A percentile compares a stretch with the other conserved stretches of the same genome.
These are phyloP conservation scores for Colletotrichum tamarilloi DNA, from an alignment of 2,329 filamentous ascomycete genomes.

Conservation along the genomic window DNA sequence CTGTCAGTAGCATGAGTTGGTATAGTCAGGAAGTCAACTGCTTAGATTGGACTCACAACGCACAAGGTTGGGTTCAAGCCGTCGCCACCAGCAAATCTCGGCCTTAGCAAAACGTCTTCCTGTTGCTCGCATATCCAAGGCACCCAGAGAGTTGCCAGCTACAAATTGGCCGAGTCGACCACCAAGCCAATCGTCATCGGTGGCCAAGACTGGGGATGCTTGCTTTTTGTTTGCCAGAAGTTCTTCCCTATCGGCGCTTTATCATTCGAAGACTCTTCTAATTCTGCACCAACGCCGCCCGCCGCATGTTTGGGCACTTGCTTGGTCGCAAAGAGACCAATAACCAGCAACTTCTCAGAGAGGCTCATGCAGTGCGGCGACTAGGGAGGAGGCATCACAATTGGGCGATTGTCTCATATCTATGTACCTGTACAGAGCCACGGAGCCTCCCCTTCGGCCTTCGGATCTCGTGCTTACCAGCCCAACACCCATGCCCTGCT, in stretches of 20 bases:
- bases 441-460: slow-evolving; percentile 1
- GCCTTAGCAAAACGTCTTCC: not conserved
- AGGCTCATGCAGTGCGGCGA: slow-evolving; percentile 6
- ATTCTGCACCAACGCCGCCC: not conserved
- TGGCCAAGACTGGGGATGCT: not conserved
- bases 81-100: not conserved
- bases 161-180: not conserved
- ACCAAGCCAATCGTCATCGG: not conserved
- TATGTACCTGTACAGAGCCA: not conserved
- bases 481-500: not conserved
- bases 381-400: not conserved
- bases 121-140: not conserved
- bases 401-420: not conserved
- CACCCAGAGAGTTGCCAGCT: not conserved
- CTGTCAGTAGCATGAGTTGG: not conserved
- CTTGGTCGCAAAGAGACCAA: slow-evolving; percentile 24
- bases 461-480: not conserved
- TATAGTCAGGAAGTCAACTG: not conserved
- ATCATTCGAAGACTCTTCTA: not conserved
- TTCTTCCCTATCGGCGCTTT: not conserved
- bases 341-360: not conserved
- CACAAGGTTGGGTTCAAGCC: not conserved
- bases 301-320: not conserved
- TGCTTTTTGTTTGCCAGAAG: not conserved
- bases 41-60: not conserved